Conservation (phyloP, 1,284 basidiomycete genomes). For the Gomphus bonarii region DNA sequence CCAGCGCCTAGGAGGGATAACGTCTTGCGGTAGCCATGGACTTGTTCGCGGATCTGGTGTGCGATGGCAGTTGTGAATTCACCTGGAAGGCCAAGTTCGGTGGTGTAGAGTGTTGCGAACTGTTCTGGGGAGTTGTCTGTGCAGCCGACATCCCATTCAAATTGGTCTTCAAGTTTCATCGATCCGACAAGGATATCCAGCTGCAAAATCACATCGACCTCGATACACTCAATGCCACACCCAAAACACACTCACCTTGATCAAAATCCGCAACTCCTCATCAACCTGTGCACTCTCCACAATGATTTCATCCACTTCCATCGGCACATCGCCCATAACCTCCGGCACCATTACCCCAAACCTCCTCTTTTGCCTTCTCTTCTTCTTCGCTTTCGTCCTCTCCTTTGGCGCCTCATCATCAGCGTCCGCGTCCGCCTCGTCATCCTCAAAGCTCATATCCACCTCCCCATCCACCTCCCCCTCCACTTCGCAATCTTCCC, state of each 20-base stretch:
- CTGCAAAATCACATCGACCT: constrained; percentile 27
- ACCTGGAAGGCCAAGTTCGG: constrained; percentile 83
- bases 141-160: constrained; percentile 95
- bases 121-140: constrained; percentile 77
- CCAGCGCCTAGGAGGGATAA: constrained; percentile 88
- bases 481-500: constrained; percentile 21
- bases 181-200: constrained; percentile 93
- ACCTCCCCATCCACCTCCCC: constrained; percentile 2
- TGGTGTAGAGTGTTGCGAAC: constrained; percentile 83
- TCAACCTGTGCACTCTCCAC: constrained; percentile 45
- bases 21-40: constrained; percentile 85
- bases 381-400: constrained; percentile 11
- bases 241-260: constrained; percentile 59
- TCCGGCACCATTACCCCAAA: constrained; percentile 6
- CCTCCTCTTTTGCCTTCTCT: background rate
- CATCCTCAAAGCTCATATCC: background rate
- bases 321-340: constrained; percentile 26
- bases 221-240: background rate
- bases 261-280: constrained; percentile 83
- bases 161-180: constrained; percentile 92
- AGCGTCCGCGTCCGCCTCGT: constrained; percentile 11
- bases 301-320: constrained; percentile 37
- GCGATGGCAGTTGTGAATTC: constrained; percentile 95
- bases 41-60: constrained; percentile 94
- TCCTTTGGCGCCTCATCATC: background rate